These are phyloP conservation scores for Camelina neglecta DNA, from an alignment of 345 rosid species.

Conservation along the genomic window DNA sequence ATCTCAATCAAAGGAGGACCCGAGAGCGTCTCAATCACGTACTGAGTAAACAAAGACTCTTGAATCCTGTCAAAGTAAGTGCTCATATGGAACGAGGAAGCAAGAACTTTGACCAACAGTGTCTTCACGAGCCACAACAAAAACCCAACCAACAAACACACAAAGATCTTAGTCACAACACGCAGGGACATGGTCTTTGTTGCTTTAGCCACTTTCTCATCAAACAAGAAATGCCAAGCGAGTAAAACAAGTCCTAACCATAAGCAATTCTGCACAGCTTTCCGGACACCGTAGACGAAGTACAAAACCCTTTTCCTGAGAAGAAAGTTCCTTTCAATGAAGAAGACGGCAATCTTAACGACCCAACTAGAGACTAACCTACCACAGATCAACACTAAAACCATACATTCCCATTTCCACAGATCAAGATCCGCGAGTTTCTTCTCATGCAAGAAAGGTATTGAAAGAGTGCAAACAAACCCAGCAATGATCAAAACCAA, in stretches of 20 bases:
- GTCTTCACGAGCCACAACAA: conserved; percentile 72
- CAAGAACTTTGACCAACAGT: conserved; percentile 67
- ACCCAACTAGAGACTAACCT: conserved; percentile 76
- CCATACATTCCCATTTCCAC: conserved; percentile 78
- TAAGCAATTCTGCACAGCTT: conserved; percentile 65
- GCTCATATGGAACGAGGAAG: conserved; percentile 72
- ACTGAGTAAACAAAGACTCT: conserved; percentile 70
- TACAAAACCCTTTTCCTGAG: conserved; percentile 68
- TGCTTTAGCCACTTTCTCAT: conserved; percentile 52
- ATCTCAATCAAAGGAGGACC: conserved; percentile 73
- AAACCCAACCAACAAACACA: conserved; percentile 61
- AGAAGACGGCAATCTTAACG: conserved; percentile 58
- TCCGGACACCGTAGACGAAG: conserved; percentile 69
- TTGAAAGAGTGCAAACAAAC: conserved; percentile 51
- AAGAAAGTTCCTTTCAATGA: conserved; percentile 69
- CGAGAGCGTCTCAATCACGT: conserved; percentile 63
- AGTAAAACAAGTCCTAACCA: conserved; percentile 74
- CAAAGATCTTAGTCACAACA: conserved; percentile 57
- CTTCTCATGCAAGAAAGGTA: conserved; percentile 46
- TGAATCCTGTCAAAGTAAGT: conserved; percentile 79
- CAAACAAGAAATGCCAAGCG: conserved; percentile 70
- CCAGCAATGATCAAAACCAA: conserved; percentile 53
- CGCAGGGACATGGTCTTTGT: conserved; percentile 37
- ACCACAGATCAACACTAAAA: conserved; percentile 71
- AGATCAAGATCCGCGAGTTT: conserved; percentile 49